Base-by-base conservation (phyloP, 331 rosid species). In the Prunus yedoensis region DNA sequence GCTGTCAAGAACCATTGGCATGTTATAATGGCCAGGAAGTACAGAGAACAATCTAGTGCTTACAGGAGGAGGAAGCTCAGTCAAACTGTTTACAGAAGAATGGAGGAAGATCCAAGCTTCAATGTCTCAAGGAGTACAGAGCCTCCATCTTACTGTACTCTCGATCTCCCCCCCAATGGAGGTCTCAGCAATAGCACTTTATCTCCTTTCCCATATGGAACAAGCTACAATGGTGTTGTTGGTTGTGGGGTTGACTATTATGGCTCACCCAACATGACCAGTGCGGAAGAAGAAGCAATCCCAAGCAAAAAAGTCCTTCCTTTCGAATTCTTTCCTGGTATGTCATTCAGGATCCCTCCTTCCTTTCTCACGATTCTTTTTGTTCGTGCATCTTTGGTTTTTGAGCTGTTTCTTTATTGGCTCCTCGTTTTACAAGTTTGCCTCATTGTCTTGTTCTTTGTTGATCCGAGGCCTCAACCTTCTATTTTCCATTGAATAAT, bases 1-100 rank as follows among this genome's bases (percentile, higher is more conserved):
- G 95, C 99, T 32, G 96, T 94, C 18, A 94, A 94, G 89, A 94
- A 94, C 73, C 99, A 94, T 70, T 94, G 99, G 99, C 99, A 94
- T 88, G 99, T 92, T 58, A 88, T 92, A 43, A 94, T 94, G 99
- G 99, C 99, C 0, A 91, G 99, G 74, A 92, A 91, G 70, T 92
- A 85, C 78, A 86, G 96, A 76, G 93, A 92, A 70, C 96, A 94
- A 59, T 90, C 97, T 28, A 88, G 82, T 83, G 91, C 96, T 66
- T 88, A 85, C 50, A 80, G 93, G 71, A 91, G 98, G 74, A 90
- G 96, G 84, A 91, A 94, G 74, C 81, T 87, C 5, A 87, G 61
- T 53, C 96, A 89, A 74, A 69, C 92, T 67, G 81, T 75, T 47
- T 77, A 70, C 82, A 88, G 79, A 67, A 75, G 86, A 49, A 81